Evolutionary conservation across 2,329 filamentous ascomycete genomes (phyloP), one percentile per base, ranked within the genome.

Genomic region (Ustilaginoidea virens): DNA sequence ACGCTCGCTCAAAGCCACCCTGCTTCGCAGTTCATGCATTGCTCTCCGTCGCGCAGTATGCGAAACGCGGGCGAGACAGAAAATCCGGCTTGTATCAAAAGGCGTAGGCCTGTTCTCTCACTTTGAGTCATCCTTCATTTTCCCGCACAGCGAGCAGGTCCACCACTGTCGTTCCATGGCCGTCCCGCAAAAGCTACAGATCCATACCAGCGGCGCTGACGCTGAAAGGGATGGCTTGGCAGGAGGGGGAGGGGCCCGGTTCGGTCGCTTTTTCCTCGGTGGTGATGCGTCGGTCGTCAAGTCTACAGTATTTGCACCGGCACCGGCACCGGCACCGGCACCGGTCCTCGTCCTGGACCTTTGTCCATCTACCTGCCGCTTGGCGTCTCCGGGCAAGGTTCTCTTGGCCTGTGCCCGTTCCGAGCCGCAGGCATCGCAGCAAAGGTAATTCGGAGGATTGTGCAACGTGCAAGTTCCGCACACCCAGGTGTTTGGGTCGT

Each of bases 381-480:
- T n/a, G n/a, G 19, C 19, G 19, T 7, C 7, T 20, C 19, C 11
- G 24, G 32, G 22, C 27, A 31, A 31, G 25, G 37, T 18, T 37
- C 30, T 36, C 15, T 31, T 31, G 21, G 35, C 29, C 23, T 30
- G 34, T 25, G 32, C 36, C 23, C 60, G 52, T 41, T 65, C 55
- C 7, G 45, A 48, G 7, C 59, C 61, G 39, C 71, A 76, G 5
- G 64, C 69, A 36, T 69, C 68, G 41, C 71, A 76, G 38, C 52
- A 61, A 16, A 67, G 49, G 36, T 53, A 67, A n/a, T 38, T 49
- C 7, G 46, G 33, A 1, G 61, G 61, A 38, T 76, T 76, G 32
- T 61, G 55, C 14, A 74, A 49, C 1, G 71, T 76, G 41, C 71
- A 76, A 9, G 59, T 45, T 13, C 47, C 43, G 39, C 71, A 76